Evolutionary conservation across 2,329 filamentous ascomycete genomes (phyloP), one percentile per base, ranked within the genome.

Genomic region (Dothiorella sarmentorum): DNA sequence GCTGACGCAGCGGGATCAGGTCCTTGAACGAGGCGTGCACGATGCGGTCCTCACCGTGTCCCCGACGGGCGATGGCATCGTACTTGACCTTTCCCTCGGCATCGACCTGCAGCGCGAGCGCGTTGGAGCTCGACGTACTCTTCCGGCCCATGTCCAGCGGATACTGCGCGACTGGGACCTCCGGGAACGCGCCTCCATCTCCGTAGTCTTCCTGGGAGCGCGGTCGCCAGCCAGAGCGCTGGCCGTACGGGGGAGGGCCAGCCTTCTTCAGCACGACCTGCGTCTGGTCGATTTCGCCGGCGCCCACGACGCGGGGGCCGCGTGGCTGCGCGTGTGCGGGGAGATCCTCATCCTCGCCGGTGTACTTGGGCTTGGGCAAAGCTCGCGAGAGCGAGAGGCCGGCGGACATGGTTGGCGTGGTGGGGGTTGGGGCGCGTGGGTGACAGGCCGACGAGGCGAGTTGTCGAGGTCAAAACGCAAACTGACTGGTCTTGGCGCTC

Each of bases 21-120:
- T 97, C 94, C 72, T 96, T 97, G 79, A 99, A 99, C 7, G 90
- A 96, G 18, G 94, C 87, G 73, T 99, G 94, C 10, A 99, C 87
- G 63, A 97, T 89, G 51, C 92, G 83, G 61, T 85, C 85, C 18
- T 91, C 90, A 70, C 82, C 82, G 72, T 99, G 94, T 13, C 94
- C 94, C 69, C 93, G 89, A 67, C 88, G 83, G 53, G 93, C 93
- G 69, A 99, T 96, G 56, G 92, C 91, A 72, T 96, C 91, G 77
- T 97, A 99, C 75, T 96, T 95, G 63, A 97, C 89, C 71, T 95
- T 96, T 43, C 94, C 94, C 64, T 96, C 88, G 0, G 82, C 85
- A 70, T 97, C 91, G 33, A 97, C 91, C 71, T 96, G 90, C 29
- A 97, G 82, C n/a, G 91, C 88, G 47, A 99, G 82, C 58, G 94